Percentiles rank a stretch among this genome's conserved stretches.
These are phyloP conservation scores for Chenopodium berlandieri DNA, from an alignment of 148 eudicot genomes.

Conservation along the genomic window DNA sequence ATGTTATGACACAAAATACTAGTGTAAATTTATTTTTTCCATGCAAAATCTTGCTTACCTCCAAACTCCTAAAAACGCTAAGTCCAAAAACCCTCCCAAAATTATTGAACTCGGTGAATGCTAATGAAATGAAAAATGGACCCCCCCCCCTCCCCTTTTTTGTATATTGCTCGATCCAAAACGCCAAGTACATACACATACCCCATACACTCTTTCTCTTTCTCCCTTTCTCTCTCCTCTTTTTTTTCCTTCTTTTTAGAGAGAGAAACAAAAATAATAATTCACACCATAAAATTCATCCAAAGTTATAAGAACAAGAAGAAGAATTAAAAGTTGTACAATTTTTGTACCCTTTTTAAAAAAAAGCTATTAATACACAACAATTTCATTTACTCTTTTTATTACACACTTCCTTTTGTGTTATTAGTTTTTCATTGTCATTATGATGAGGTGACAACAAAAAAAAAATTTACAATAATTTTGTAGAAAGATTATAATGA, in stretches of 20 bases:
- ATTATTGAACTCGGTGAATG: constrained; percentile 30
- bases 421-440: not conserved
- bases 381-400: not conserved
- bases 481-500: constrained; percentile 29
- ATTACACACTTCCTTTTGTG: not conserved
- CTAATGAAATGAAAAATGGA: not conserved
- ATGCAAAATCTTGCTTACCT: not conserved
- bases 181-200: constrained; percentile 12
- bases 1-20: not conserved
- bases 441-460: constrained; percentile 13
- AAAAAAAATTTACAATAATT: not conserved
- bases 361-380: constrained; percentile 10
- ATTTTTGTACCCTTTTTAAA: not conserved
- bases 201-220: constrained; percentile 2
- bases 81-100: constrained; percentile 15
- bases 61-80: constrained; percentile 18
- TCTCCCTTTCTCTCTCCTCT: not conserved
- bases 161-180: constrained; percentile 23
- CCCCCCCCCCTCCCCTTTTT: constrained; percentile 1
- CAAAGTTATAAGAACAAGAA: not conserved
- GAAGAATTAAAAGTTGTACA: not conserved
- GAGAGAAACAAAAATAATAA: constrained; percentile 23
- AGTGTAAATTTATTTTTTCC: constrained; percentile 1
- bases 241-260: constrained; percentile 1
- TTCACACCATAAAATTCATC: constrained; percentile 37